These are phyloP conservation scores for Tarenaya hassleriana DNA, from an alignment of 345 rosid genomes.

Conservation along the genomic window DNA sequence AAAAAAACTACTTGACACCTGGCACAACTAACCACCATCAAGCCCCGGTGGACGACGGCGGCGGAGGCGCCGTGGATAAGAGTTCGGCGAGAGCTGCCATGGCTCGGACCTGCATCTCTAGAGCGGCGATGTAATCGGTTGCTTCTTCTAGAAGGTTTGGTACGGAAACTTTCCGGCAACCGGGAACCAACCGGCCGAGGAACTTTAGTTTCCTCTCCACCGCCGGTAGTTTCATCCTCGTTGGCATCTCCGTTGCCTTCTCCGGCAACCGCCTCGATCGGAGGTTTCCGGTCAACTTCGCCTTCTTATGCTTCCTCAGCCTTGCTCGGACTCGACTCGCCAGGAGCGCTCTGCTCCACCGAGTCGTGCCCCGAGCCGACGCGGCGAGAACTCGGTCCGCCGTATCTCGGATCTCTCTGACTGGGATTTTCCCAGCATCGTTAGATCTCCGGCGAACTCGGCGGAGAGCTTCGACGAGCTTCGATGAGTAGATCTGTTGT, in stretches of 20 bases:
- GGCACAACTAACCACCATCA: constrained; percentile 26
- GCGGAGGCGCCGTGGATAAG: constrained; percentile 15
- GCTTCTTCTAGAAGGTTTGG: constrained; percentile 66
- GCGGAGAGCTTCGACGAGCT: constrained; percentile 58
- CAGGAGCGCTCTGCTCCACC: constrained; percentile 74
- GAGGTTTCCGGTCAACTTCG: constrained; percentile 24
- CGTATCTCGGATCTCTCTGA: constrained; percentile 40
- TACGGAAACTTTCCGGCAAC: constrained; percentile 61
- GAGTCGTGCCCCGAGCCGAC: constrained; percentile 49
- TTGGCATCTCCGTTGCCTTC: not conserved
- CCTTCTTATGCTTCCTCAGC: constrained; percentile 42
- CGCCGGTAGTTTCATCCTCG: constrained; percentile 36
- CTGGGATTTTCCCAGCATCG: constrained; percentile 30
- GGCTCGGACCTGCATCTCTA: constrained; percentile 89
- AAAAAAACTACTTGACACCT: constrained; percentile 14
- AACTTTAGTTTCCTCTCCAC: constrained; percentile 46
- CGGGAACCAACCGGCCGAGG: constrained; percentile 73
- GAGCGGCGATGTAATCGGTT: constrained; percentile 78
- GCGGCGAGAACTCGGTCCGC: constrained; percentile 61
- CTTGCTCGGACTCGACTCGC: constrained; percentile 36
- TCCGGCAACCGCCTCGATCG: constrained; percentile 31
- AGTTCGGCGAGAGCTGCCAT: constrained; percentile 61
- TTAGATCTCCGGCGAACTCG: constrained; percentile 32
- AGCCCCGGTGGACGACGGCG: constrained; percentile 20
- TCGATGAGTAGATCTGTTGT: constrained; percentile 64